These are phyloP conservation scores for Testicularia cyperi DNA, from an alignment of 1,284 basidiomycete genomes.

Conservation along the genomic window DNA sequence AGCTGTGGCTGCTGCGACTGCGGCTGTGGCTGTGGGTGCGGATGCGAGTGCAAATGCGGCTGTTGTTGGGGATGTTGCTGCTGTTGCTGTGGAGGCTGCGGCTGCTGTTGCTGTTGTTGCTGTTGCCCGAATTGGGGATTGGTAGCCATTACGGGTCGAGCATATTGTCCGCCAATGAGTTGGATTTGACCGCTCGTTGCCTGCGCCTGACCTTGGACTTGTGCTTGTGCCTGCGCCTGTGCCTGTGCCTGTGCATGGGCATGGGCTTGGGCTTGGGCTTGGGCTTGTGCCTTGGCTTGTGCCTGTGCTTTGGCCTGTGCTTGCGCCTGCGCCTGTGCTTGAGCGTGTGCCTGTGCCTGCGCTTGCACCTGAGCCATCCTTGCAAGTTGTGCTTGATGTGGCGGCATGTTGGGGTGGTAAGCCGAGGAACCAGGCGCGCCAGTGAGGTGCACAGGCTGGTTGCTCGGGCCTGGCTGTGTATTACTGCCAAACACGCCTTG, in stretches of 20 bases:
- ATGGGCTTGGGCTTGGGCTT: not conserved
- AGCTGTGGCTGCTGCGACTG: slow-evolving; percentile 3
- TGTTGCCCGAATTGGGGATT: slow-evolving; percentile 19
- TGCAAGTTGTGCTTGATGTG: slow-evolving; percentile 35
- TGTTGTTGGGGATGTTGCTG: slow-evolving; percentile 16
- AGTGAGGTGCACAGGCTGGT: slow-evolving; percentile 10
- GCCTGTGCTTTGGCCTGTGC: slow-evolving; percentile 22
- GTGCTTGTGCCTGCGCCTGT: slow-evolving; percentile 4
- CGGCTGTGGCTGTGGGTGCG: slow-evolving; percentile 1
- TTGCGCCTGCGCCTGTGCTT: not conserved
- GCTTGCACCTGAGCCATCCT: slow-evolving; percentile 13
- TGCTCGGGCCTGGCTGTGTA: slow-evolving; percentile 1
- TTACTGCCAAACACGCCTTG: slow-evolving; percentile 11
- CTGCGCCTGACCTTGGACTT: slow-evolving; percentile 20
- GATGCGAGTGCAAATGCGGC: slow-evolving; percentile 2
- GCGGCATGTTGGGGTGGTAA: slow-evolving; percentile 36
- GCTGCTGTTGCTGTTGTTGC: slow-evolving; percentile 14
- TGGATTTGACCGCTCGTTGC: too few species aligned
- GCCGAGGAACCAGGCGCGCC: slow-evolving; percentile 14
- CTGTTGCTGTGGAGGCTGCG: slow-evolving; percentile 10
- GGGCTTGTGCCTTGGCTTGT: slow-evolving; percentile 4
- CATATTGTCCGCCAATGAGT: too few species aligned
- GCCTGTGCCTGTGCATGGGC: not conserved
- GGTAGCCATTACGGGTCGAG: too few species aligned
- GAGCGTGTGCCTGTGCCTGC: too few species aligned